Evolutionary conservation across 148 eudicot genomes (phyloP).

Genomic region (Vaccinium darrowii): DNA sequence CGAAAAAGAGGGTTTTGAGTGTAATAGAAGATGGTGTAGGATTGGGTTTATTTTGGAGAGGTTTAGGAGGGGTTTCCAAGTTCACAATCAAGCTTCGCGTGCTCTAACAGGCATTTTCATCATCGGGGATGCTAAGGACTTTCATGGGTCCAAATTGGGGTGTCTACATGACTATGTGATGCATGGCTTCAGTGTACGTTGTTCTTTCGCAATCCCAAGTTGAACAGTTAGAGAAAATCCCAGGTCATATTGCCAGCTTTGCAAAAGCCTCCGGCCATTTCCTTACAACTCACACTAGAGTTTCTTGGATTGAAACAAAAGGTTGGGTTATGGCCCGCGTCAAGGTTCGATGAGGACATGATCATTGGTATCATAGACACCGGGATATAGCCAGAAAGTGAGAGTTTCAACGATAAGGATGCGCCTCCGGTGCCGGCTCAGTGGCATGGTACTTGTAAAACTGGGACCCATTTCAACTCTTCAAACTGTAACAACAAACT

Average conservation of each 20-base stretch:
- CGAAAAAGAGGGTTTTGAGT: no score
- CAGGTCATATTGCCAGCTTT: constrained; percentile 23
- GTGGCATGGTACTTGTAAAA: constrained; percentile 45
- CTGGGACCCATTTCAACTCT: constrained; percentile 29
- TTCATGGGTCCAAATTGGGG: no score
- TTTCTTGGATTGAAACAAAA: constrained; percentile 23
- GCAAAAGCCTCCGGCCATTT: neutral
- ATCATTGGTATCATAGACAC: constrained; percentile 44
- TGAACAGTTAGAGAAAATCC: constrained; percentile 11
- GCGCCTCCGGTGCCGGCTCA: constrained; percentile 34
- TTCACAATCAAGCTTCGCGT: no score
- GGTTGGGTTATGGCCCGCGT: constrained; percentile 10
- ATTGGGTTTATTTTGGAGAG: no score
- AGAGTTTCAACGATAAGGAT: constrained; percentile 18
- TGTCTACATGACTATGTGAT: constrained; percentile 25
- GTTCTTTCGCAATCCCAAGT: constrained; percentile 16
- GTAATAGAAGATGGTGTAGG: no score
- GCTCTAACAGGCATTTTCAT: no score
- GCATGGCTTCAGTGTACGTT: constrained; percentile 33
- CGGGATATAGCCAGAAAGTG: constrained; percentile 51
- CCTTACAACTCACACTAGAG: constrained; percentile 24
- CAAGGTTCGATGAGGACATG: constrained; percentile 19
- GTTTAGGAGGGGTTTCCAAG: no score
- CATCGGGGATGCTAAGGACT: no score
- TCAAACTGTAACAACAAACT: constrained; percentile 42